Evolutionary conservation across 2,329 filamentous ascomycete genomes (phyloP), one percentile per base, ranked within the genome.

Genomic region (Plectosphaerella plurivora): DNA sequence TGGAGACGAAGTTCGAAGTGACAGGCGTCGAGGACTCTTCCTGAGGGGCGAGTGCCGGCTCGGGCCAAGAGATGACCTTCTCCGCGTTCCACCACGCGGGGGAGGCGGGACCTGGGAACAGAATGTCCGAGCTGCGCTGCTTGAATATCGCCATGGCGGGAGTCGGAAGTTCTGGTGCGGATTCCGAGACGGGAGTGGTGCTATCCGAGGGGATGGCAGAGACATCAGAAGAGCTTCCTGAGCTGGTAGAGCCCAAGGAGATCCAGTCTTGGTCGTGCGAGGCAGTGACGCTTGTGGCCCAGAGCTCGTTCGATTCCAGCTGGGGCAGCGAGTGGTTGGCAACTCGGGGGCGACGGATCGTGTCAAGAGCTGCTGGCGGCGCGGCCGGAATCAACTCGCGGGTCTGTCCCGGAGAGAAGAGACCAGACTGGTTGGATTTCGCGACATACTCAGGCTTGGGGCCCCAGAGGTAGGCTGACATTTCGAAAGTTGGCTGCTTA

Each of bases 301-400:
- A 73, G 48, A 73, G 68, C 47, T 59, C 60, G 53, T 62, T 61
- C 47, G 69, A 71, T 37, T 52, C 59, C 45, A 73, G 57, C 24
- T 53, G 57, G 18, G 62, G 61, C 25, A 72, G 59, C 51, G 63
- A 56, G 41, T 60, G 58, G 46, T 62, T 53, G 36, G 58, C 57
- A 45, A 60, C 57, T 47, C 70, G 67, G 52, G 57, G 57, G 50
- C 57, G 52, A 52, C 48, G 14, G 51, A 53, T 12, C 5, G 39
- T 50, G 7, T 36, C 22, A 3, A 45, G 48, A 20, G 48, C 48
- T 33, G 48, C 48, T 12, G 48, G 48, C 24, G 22, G 14, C 3
- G 48, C 37, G 16, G 37, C 16, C 16, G 48, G 42, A 11, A 37
- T 50, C 14, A 37, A 22, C 15, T 44, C 20, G 15, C 48, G 16